Percentiles rank a stretch among this genome's conserved stretches.
Conservation (phyloP, 306 rosid species). For the Echinosophora koreensis region DNA sequence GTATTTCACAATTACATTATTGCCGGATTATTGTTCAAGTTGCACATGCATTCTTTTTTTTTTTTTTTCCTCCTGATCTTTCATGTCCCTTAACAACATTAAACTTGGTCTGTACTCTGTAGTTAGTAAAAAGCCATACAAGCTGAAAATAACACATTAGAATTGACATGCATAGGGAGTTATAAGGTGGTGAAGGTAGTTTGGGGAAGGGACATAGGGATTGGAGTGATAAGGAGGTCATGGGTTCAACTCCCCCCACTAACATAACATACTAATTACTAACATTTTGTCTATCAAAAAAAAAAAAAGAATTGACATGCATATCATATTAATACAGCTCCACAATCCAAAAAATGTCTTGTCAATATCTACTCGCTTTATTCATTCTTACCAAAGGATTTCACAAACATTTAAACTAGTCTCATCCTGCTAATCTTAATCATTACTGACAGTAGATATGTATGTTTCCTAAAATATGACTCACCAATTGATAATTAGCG, state of each 20-base stretch:
- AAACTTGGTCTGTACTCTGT: background rate
- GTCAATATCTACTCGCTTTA: constrained; percentile 28
- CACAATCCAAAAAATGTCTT: background rate
- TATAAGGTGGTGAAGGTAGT: too few species aligned
- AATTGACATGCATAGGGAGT: too few species aligned
- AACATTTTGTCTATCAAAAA: too few species aligned
- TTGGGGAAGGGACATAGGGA: too few species aligned
- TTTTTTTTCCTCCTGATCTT: background rate
- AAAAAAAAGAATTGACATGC: constrained; percentile 9
- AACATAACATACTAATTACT: too few species aligned
- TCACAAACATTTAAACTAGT: background rate
- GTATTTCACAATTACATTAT: constrained; percentile 1
- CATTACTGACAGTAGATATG: background rate
- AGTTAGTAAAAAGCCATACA: background rate
- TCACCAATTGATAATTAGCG: background rate
- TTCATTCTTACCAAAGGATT: constrained; percentile 37
- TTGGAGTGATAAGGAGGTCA: too few species aligned
- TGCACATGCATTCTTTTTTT: background rate
- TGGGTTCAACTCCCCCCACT: too few species aligned
- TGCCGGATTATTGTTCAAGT: background rate
- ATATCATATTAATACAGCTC: constrained; percentile 7
- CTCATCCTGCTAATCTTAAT: constrained; percentile 2
- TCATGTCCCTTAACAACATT: background rate
- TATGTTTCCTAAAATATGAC: background rate
- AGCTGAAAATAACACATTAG: constrained; percentile 10